phyloP scores from a whole-genome alignment of 768 basidiomycete species.

The Dioszegia hungarica region DNA sequence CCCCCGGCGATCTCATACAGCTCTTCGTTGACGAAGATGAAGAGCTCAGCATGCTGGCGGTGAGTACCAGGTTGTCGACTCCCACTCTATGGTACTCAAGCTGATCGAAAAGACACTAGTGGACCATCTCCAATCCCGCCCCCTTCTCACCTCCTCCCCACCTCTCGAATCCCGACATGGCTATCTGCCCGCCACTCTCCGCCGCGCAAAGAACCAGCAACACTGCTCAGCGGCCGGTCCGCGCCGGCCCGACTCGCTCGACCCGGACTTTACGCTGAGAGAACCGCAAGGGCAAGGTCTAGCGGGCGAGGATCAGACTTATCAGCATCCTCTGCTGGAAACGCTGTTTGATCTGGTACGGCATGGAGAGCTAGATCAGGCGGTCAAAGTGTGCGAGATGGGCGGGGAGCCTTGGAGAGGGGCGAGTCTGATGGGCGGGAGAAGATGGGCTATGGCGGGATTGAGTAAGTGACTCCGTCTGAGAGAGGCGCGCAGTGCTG shows the following conservation, averaged over 20 bases:
- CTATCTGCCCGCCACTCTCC: slow-evolving; percentile 38
- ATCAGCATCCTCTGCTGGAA: slow-evolving; percentile 71
- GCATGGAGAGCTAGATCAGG: slow-evolving; percentile 77
- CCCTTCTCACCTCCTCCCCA: slow-evolving; percentile 26
- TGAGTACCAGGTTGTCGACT: slow-evolving; percentile 10
- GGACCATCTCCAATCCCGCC: slow-evolving; percentile 40
- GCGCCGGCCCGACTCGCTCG: slow-evolving; percentile 19
- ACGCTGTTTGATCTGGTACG: slow-evolving; percentile 76
- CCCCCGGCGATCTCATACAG: slow-evolving; percentile 37
- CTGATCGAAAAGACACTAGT: slow-evolving; percentile 25
- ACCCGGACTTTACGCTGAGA: slow-evolving; percentile 41
- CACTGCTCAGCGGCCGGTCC: background rate
- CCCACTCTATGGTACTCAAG: background rate
- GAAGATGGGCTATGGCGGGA: slow-evolving; percentile 54
- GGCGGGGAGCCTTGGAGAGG: slow-evolving; percentile 90
- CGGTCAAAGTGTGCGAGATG: slow-evolving; percentile 71
- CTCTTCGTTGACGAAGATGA: slow-evolving; percentile 33
- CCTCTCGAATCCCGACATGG: slow-evolving; percentile 42
- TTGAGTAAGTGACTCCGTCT: slow-evolving; percentile 23
- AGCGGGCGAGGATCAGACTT: slow-evolving; percentile 57
- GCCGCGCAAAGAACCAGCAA: slow-evolving; percentile 21
- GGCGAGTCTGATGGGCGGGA: slow-evolving; percentile 77
- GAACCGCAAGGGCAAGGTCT: slow-evolving; percentile 37
- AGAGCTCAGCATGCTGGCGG: slow-evolving; percentile 34
- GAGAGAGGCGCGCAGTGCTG: background rate